phyloP scores from a whole-genome alignment of 1,284 basidiomycete genomes.

The Tremellales sp. region DNA sequence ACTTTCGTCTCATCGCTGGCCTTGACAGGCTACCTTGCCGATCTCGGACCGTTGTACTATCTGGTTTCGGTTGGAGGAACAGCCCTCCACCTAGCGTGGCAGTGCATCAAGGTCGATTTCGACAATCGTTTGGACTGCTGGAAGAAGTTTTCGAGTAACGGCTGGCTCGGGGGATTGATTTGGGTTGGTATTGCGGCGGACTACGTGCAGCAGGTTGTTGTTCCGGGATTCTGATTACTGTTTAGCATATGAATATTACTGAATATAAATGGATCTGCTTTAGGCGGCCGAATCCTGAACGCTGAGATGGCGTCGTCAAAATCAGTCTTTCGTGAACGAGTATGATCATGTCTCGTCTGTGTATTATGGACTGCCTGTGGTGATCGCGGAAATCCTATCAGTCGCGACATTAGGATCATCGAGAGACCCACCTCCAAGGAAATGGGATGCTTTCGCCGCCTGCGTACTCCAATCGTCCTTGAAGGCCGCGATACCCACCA shows the following conservation, averaged over 20 bases:
- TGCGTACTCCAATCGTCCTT: slow-evolving; percentile 56
- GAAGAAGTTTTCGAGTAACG: slow-evolving; percentile 84
- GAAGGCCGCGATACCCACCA: slow-evolving; percentile 82
- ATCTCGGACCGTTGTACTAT: slow-evolving; percentile 74
- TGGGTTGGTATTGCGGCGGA: slow-evolving; percentile 80
- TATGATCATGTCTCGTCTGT: too few relatives aligned
- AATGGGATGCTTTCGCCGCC: slow-evolving; percentile 30
- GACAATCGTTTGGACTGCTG: slow-evolving; percentile 80
- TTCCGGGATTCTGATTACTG: slow-evolving; percentile 20
- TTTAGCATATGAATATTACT: too few relatives aligned
- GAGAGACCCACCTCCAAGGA: slow-evolving; percentile 38
- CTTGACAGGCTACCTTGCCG: slow-evolving; percentile 73
- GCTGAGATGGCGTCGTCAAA: too few relatives aligned
- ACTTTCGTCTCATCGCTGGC: slow-evolving; percentile 71
- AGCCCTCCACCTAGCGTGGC: slow-evolving; percentile 72
- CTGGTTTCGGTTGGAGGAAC: slow-evolving; percentile 66
- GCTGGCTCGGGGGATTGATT: slow-evolving; percentile 82
- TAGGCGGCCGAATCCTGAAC: too few relatives aligned
- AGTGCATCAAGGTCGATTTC: slow-evolving; percentile 75
- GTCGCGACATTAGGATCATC: too few relatives aligned
- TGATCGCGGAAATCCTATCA: too few relatives aligned
- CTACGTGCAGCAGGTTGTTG: slow-evolving; percentile 53
- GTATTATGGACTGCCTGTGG: too few relatives aligned
- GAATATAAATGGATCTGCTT: too few relatives aligned
- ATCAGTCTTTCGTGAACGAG: too few relatives aligned